Base-by-base conservation (phyloP, 768 basidiomycete genomes). In the Rhodotorula diobovata region DNA sequence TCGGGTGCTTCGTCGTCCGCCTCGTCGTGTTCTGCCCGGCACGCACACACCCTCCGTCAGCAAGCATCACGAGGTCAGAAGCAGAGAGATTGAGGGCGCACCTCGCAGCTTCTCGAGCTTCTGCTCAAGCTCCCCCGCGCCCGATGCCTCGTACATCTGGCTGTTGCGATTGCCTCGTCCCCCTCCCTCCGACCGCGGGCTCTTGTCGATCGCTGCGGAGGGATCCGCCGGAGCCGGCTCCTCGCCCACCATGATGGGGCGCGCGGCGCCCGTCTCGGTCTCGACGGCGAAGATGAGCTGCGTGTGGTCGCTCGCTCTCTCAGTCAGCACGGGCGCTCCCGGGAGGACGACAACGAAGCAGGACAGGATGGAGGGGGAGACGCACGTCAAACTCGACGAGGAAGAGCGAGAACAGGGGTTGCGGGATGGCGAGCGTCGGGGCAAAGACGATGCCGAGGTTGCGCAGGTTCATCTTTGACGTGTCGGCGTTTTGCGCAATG, bases 371-470 rank as follows among this genome's bases (percentile, higher is more conserved):
- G 46, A 23, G 11, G n/a, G 5, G 5, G 16, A 2, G n/a, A 73
- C 73, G 48, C 45, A 71, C 73, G 48, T 75, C 74, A 35, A 72
- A 72, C 41, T 75, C 74, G 67, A 60, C 45, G 32, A 75, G 70
- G 41, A 75, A 65, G n/a, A 75, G 71, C 2, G 63, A 59, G 65
- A 75, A 75, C 7, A 75, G 59, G 15, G 74, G 74, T 15, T 95
- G 95, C n/a, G 95, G 95, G 76, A 99, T 96, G 55, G 93, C 93
- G 21, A 99, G 84, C 0, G 96, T 98, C 4, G 96, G 96, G 74
- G 93, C 94, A 82, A 98, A 97, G 34, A 98, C 95, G 70, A 99
- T 98, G 28, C 95, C 94, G 37, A 99, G 92, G 79, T 99, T 99
- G 57, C 95, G 88, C 87, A 98, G 89, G 53, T 90, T 94, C 96